phyloP scores from a whole-genome alignment of 176 grass and related monocot species.

The Bothriochloa decipiens region DNA sequence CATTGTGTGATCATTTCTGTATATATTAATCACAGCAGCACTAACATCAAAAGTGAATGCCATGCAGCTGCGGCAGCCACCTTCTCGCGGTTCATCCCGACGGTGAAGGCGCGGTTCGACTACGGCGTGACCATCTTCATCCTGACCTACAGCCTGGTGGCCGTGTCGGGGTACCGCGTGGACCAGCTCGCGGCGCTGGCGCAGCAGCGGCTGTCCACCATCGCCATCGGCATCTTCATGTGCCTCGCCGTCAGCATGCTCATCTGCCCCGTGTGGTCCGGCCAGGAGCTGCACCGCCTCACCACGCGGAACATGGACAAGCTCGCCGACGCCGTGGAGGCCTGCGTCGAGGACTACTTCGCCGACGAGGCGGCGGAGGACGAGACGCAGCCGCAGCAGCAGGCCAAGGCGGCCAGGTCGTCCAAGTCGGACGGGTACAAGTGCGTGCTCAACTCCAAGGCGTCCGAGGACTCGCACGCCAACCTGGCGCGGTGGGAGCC shows the following conservation, averaged over 20 bases:
- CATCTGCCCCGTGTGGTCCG: conserved; percentile 80
- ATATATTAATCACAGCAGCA: too few relatives aligned
- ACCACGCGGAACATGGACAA: conserved; percentile 79
- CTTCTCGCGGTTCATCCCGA: conserved; percentile 87
- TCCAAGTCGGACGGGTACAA: conserved; percentile 53
- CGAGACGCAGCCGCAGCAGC: too few relatives aligned
- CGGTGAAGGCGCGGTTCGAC: conserved; percentile 82
- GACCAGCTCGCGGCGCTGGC: conserved; percentile 58
- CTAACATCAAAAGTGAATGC: too few relatives aligned
- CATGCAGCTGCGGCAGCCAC: conserved; percentile 79
- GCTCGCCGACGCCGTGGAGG: conserved; percentile 68
- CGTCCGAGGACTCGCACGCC: conserved; percentile 69
- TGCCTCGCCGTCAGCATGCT: conserved; percentile 66
- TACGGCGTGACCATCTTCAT: conserved; percentile 96
- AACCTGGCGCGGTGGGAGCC: conserved; percentile 78
- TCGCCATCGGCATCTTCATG: conserved; percentile 68
- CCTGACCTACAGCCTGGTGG: conserved; percentile 88
- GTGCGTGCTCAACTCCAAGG: conserved; percentile 65
- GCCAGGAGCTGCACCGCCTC: conserved; percentile 76
- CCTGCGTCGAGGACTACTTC: conserved; percentile 68
- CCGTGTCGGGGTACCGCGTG: conserved; percentile 88
- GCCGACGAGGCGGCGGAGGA: too few relatives aligned
- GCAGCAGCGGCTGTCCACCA: conserved; percentile 64
- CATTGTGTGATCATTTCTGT: too few relatives aligned
- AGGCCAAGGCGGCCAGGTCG: background rate